Evolutionary conservation across 768 basidiomycete species (phyloP), one percentile per base, ranked within the genome.

Genomic region (Agaricus blazei): DNA sequence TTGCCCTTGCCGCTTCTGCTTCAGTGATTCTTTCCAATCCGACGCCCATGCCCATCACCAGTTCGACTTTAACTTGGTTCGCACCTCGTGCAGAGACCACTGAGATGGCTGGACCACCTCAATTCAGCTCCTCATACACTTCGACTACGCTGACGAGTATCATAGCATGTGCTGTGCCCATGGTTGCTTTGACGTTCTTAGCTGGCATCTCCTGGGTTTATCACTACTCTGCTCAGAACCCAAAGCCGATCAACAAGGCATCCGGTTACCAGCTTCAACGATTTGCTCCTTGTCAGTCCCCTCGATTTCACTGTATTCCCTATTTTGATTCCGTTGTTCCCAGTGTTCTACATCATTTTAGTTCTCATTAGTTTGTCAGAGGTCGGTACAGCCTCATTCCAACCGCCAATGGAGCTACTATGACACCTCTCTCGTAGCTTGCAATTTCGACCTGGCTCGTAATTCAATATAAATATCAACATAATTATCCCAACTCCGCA

Each of bases 371-470:
- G 81, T 59, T 63, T 85, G 52, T 70, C 74, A 8, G 74, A 77
- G 70, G 83, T 81, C 57, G 23, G 50, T 28, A 40, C 38, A 28
- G 15, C 43, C 48, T 11, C 51, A 12, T 31, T 31, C 54, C 24
- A 38, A n/a, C 46, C 27, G 4, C 29, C 26, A 26, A 26, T 28
- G 27, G 6, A 7, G 34, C 38, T 40, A 34, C 15, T 48, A 28
- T 50, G 28, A 50, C 4, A 23, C 26, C 37, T 58, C 43, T 40
- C 42, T 40, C 8, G 11, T 59, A 81, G 84, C 66, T 79, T 23
- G 81, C 82, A 3, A 67, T 81, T 38, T 68, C 80, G 45, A 79
- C 75, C 60, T 86, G 84, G 84, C 68, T 86, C 48, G 63, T 84
- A 28, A 64, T 82, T 4, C 82, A 85, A 63, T 84, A 79, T 65